These are phyloP conservation scores for Cymbopogon flexuosus DNA, from an alignment of 202 grass and related monocot species.

Conservation along the genomic window DNA sequence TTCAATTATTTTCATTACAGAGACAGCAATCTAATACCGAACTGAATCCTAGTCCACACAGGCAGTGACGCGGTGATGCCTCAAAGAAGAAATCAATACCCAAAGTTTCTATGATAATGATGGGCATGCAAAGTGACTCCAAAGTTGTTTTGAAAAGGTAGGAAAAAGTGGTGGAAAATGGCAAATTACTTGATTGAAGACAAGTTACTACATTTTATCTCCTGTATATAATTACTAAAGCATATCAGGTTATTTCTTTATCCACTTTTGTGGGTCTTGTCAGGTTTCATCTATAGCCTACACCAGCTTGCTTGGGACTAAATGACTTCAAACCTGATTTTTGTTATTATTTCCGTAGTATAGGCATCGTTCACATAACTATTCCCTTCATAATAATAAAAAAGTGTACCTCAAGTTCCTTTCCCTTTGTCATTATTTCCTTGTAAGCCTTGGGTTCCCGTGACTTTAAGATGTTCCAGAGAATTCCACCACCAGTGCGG, in stretches of 20 bases:
- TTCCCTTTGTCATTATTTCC: slow-evolving; percentile 91
- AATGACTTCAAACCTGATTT: neutral
- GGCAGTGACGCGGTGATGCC: too few relatives aligned
- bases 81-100: neutral
- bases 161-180: neutral
- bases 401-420: slow-evolving; percentile 70
- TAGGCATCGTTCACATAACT: neutral
- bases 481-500: slow-evolving; percentile 80
- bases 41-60: neutral
- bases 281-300: neutral
- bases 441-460: slow-evolving; percentile 94
- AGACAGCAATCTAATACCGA: neutral
- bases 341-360: neutral
- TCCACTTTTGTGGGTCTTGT: neutral
- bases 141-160: neutral
- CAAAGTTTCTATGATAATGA: slow-evolving; percentile 9
- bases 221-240: neutral
- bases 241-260: neutral
- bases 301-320: neutral
- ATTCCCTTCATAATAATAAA: slow-evolving; percentile 14
- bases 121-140: neutral
- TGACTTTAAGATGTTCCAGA: slow-evolving; percentile 96
- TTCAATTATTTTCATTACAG: neutral
- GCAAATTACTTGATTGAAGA: neutral
- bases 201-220: neutral